These are phyloP conservation scores for Claviceps pusilla DNA, from an alignment of 2,329 filamentous ascomycete species.

Conservation along the genomic window DNA sequence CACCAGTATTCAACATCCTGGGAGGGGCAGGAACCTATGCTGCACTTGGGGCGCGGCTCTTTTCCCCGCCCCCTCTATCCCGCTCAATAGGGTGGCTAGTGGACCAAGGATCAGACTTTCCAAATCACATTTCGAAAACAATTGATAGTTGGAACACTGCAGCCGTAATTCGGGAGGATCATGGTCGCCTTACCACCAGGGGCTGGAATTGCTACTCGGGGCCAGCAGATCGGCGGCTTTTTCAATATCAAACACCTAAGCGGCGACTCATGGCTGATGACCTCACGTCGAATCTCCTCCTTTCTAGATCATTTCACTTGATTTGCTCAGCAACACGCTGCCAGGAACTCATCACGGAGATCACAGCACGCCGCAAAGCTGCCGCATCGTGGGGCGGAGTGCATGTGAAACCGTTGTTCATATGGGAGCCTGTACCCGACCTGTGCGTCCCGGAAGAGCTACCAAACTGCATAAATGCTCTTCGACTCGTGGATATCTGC, in stretches of 20 bases:
- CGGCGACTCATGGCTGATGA: constrained; percentile 61
- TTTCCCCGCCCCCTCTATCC: constrained; percentile 56
- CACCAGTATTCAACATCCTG: constrained; percentile 59
- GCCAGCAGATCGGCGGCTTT: constrained; percentile 53
- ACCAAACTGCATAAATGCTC: constrained; percentile 47
- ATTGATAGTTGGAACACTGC: constrained; percentile 66
- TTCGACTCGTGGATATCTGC: constrained; percentile 47
- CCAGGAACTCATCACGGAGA: constrained; percentile 57
- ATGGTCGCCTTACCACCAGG: constrained; percentile 61
- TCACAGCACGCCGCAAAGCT: constrained; percentile 42
- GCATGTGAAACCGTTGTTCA: constrained; percentile 52
- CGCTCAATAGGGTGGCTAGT: constrained; percentile 74
- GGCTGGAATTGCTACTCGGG: constrained; percentile 84
- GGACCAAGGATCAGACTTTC: constrained; percentile 81
- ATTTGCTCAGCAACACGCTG: constrained; percentile 70
- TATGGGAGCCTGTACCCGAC: constrained; percentile 94
- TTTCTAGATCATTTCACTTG: constrained; percentile 68
- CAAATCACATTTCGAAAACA: constrained; percentile 42
- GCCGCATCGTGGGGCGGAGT: constrained; percentile 15
- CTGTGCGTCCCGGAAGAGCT: constrained; percentile 59
- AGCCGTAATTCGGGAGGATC: constrained; percentile 51
- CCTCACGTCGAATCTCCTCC: constrained; percentile 50
- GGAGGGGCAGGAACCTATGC: constrained; percentile 81
- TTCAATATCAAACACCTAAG: constrained; percentile 81
- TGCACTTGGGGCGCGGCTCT: constrained; percentile 74